A percentile compares a stretch with the other conserved stretches of the same genome.
phyloP scores from a whole-genome alignment of 208 protist genomes.

The Trichomonas tenax region DNA sequence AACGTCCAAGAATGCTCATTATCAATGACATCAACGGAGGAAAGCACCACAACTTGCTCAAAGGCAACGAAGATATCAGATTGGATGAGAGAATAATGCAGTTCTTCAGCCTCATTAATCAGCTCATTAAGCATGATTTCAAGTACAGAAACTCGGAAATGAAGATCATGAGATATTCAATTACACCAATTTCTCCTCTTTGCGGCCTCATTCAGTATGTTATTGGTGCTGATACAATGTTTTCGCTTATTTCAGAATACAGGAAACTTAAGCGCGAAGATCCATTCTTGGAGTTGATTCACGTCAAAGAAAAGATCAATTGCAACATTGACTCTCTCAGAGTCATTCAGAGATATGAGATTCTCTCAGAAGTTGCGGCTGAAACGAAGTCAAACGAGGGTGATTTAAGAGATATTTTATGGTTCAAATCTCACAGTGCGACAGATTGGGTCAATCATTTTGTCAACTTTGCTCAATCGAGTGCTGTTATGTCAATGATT shows the following conservation, averaged over 20 bases:
- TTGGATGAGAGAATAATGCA: conserved; percentile 10
- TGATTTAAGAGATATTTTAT: neutral
- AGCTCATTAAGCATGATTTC: neutral
- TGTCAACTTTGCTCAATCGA: conserved; percentile 47
- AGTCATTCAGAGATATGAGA: neutral
- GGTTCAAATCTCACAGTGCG: neutral
- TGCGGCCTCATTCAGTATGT: neutral
- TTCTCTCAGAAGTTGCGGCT: neutral
- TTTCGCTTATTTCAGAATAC: neutral
- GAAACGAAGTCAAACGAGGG: neutral
- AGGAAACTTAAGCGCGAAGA: neutral
- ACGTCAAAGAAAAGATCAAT: neutral
- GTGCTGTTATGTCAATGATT: conserved; percentile 80
- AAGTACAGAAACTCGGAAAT: neutral
- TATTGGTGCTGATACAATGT: neutral
- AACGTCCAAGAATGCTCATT: neutral
- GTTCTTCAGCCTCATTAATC: neutral
- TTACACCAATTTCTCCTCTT: neutral
- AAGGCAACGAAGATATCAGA: neutral
- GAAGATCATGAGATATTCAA: neutral
- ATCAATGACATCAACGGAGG: neutral
- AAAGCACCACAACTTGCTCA: neutral
- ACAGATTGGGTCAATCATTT: neutral
- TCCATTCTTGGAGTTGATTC: neutral
- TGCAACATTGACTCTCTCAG: neutral